These are phyloP conservation scores for Saccharomyces hybrid DNA, from an alignment of 1,139 yeast genomes.

Conservation along the genomic window DNA sequence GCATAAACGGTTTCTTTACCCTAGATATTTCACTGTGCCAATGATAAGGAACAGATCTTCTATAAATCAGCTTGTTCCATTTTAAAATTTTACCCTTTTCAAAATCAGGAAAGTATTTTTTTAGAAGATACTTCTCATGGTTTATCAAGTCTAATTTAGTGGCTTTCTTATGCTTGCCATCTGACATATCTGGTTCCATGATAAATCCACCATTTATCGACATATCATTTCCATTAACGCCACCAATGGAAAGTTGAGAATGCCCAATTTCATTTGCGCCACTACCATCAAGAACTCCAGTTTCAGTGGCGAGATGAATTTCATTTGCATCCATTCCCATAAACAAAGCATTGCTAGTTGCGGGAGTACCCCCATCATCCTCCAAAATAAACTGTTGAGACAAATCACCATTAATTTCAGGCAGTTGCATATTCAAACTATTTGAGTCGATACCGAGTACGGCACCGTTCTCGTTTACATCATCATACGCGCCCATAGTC, in stretches of 20 bases:
- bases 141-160: constrained; percentile 19
- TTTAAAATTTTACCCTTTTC: constrained; percentile 27
- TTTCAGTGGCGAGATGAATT: constrained; percentile 14
- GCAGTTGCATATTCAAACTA: background rate
- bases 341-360: constrained; percentile 19
- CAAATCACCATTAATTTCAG: background rate
- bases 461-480: constrained; percentile 1
- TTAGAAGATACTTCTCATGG: constrained; percentile 10
- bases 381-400: background rate
- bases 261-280: constrained; percentile 2
- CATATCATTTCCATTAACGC: background rate
- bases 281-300: constrained; percentile 13
- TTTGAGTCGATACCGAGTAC: background rate
- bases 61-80: constrained; percentile 29
- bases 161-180: constrained; percentile 14
- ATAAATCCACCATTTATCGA: constrained; percentile 1
- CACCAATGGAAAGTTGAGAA: background rate
- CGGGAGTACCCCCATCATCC: background rate
- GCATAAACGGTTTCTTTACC: constrained; percentile 23
- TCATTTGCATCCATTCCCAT: constrained; percentile 21
- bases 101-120: constrained; percentile 30
- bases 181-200: constrained; percentile 3
- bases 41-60: constrained; percentile 23
- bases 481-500: constrained; percentile 15
- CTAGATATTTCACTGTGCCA: constrained; percentile 24